Evolutionary conservation across 192 early-diverging fungal genomes (phyloP).

Genomic region (Coemansia reversa): DNA sequence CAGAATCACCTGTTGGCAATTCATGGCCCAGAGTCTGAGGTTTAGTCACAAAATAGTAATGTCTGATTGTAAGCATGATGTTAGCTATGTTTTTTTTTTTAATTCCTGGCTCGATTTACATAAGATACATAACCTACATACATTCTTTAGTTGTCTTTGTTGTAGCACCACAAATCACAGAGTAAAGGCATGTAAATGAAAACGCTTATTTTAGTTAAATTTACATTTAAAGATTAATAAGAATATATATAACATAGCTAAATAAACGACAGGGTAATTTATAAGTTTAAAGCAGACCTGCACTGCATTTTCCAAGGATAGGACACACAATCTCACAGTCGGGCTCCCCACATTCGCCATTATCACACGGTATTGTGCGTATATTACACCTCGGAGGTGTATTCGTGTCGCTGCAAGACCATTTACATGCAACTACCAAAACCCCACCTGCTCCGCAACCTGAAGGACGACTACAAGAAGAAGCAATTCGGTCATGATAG

Average conservation of each 20-base stretch:
- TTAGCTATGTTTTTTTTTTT: no score
- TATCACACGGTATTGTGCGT: background rate
- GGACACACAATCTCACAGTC: constrained; percentile 7
- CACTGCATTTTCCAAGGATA: background rate
- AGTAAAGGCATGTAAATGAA: no score
- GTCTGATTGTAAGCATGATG: no score
- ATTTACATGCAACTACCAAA: background rate
- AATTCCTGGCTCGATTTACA: no score
- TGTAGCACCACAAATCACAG: no score
- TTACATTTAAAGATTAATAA: no score
- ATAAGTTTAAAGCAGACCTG: background rate
- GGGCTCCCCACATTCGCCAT: background rate
- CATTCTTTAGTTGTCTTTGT: no score
- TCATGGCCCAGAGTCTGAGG: constrained; percentile 17
- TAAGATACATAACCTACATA: no score
- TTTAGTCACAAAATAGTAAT: no score
- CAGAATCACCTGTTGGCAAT: constrained; percentile 6
- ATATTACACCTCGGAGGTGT: background rate
- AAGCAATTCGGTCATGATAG: background rate
- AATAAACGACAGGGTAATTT: background rate
- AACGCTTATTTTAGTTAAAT: no score
- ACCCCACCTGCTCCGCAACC: background rate
- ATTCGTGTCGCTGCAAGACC: background rate
- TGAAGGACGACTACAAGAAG: background rate
- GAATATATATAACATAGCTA: no score